Evolutionary conservation across 148 eudicot species (phyloP), one percentile per base, ranked within the genome.

Genomic region (Fallopia convolvulus): DNA sequence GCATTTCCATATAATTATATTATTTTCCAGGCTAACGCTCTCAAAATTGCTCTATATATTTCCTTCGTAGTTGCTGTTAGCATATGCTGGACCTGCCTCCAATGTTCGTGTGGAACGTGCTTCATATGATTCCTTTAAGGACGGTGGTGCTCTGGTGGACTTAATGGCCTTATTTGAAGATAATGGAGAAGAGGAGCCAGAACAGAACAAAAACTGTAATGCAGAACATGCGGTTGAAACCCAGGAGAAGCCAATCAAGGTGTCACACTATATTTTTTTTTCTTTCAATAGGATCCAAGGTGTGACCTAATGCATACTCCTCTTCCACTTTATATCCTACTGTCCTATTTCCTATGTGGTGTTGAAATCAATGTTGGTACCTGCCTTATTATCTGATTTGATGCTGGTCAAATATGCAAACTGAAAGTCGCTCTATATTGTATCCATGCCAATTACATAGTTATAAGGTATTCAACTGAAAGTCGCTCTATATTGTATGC

Each of bases 61-160:
- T 75, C 49, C 9, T 79, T 36, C 82, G 18, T 84, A 94, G 99
- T 79, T 92, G 85, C 84, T 94, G 75, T 77, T 84, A 80, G 86
- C 90, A 74, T 92, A 92, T 82, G 97, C 97, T 80, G 97, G 99
- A 76, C 93, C 96, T 30, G 80, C 97, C 74, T 90, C 97, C 77
- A 88, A 92, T 85, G 89, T 91, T 65, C 86, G 99, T 12, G 84
- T 92, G 83, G 97, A 92, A 75, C 89, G 80, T 85, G 84, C 90
- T 77, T 89, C 97, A 73, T 83, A 82, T 81, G 86, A 88, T 80
- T 85, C 87, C 82, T 86, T 85, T 75, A 82, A 73, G 78, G 87
- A 89, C 80, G 94, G 88, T 70, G 97, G 96, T 73, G 93, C 93
- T 77, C 83, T 88, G 74, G 89, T 91, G 83, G 91, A 92, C 77